Base-by-base conservation (phyloP, 441 rosid genomes). In the Erodium chrysanthum region DNA sequence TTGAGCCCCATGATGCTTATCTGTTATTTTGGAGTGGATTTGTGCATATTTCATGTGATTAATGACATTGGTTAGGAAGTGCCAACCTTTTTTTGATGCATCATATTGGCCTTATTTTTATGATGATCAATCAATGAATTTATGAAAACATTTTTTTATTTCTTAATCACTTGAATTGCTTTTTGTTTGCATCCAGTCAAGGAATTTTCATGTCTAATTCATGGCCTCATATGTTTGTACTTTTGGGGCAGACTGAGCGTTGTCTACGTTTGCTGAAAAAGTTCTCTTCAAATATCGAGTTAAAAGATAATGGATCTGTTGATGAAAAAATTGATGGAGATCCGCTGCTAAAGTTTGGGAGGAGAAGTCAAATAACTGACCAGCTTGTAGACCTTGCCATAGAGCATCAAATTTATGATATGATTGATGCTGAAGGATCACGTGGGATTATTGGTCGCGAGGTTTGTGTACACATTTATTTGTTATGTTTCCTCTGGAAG, bases 371-470 rank as follows among this genome's bases (percentile, higher is more conserved):
- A 64, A 82, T 69, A 72, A 81, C 79, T 65, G 97, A 92, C 46
- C 97, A 91, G 75, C 81, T 90, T 42, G 79, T 82, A 60, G 98
- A 95, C 77, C 97, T 95, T 78, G 82, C 95, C 18, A 74, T 91
- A 67, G 97, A 92, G 68, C 87, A 83, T 80, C 98, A 92, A 84
- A 84, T 90, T 76, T 86, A 88, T 82, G 96, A 92, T 80, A 81
- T 89, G 82, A 86, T 95, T 71, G 88, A 82, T 80, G 93, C 90
- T 64, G 89, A 79, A 80, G 94, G 89, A 78, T 81, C 89, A 68
- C 80, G 83, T 46, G 99, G 98, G 46, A 79, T 86, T 76, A 75
- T 85, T 69, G 72, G 81, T 72, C 84, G 82, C 84, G 93, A 89
- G 95, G 99, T 95, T 64, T 58, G 75, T 73, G 64, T 27, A 31